Base-by-base conservation (phyloP, 2,329 filamentous ascomycete genomes). In the Cytospora mali region DNA sequence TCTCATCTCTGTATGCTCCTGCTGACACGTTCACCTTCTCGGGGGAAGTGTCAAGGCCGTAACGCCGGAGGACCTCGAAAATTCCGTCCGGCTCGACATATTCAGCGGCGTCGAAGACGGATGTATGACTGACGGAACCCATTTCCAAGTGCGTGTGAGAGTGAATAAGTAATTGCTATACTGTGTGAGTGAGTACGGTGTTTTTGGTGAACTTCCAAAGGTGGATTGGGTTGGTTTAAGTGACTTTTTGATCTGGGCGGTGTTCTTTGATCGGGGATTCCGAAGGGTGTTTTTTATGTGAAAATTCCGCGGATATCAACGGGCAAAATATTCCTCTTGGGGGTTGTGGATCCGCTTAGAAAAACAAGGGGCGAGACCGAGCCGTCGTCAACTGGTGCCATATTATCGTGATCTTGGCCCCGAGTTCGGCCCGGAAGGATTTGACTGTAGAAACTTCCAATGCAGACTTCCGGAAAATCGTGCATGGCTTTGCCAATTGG, bases 1-100 rank as follows among this genome's bases (percentile, higher is more conserved):
- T 69, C 25, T 73, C 76, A 61, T 79, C 75, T 3, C 75, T 70
- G 50, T 79, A 79, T 0, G 73, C 71, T 1, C 77, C 77, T 28
- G 72, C 71, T 0, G 75, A 75, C 6, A 79, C 69, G 49, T 77
- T 78, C 58, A 77, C 73, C 64, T 78, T 79, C 1, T 61, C 11
- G 0, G 71, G 67, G 7, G 61, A 48, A 2, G 62, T 23, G 33
- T 79, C 75, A 0, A 69, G 71, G 5, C 71, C 64, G 61, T 71
- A 79, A 18, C 64, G 64, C 18, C 62, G 58, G 14, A 64, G 50
- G 13, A 64, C 62, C 9, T 66, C 64, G 49, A 66, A 66, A 39
- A 66, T 66, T 18, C 51, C 62, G 39, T 66, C 64, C 6, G 64
- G 62, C 52, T 64, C 58, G 39, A 66, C 58, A 56, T 29, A 48